These are phyloP conservation scores for Ascochyta viciae-villosae DNA, from an alignment of 2,329 filamentous ascomycete genomes.

Conservation along the genomic window DNA sequence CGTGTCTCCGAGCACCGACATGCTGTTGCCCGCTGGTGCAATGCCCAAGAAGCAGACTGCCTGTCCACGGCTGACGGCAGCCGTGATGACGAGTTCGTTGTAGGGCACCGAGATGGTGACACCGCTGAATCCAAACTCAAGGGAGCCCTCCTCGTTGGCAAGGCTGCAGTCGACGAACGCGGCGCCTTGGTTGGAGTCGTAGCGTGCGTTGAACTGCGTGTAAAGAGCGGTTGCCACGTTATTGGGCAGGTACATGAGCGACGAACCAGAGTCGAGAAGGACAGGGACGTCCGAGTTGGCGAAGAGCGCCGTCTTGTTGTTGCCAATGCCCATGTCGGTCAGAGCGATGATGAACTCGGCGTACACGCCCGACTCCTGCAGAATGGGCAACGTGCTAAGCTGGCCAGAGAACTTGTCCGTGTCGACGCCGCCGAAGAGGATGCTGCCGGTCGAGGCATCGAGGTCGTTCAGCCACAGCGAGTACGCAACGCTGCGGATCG, in stretches of 20 bases:
- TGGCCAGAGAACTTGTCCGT: constrained; percentile 73
- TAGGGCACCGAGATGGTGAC: constrained; percentile 62
- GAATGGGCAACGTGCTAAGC: constrained; percentile 67
- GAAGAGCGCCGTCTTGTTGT: constrained; percentile 53
- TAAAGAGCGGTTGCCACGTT: constrained; percentile 60
- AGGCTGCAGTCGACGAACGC: constrained; percentile 63
- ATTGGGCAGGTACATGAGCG: constrained; percentile 72
- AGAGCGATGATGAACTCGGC: constrained; percentile 62
- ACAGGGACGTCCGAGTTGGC: constrained; percentile 58
- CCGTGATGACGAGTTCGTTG: constrained; percentile 63
- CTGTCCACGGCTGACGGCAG: constrained; percentile 51
- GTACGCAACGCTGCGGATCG: constrained; percentile 70
- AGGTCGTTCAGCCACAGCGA: constrained; percentile 70
- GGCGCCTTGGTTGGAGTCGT: constrained; percentile 50
- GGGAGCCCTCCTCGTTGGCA: constrained; percentile 55
- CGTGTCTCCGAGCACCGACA: constrained; percentile 65
- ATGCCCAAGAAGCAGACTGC: constrained; percentile 59
- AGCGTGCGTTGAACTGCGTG: constrained; percentile 50
- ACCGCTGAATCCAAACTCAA: constrained; percentile 65
- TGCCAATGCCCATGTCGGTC: constrained; percentile 55
- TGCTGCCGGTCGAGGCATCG: constrained; percentile 69
- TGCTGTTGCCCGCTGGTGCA: constrained; percentile 56
- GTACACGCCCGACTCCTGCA: constrained; percentile 56
- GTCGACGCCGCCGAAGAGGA: constrained; percentile 84
- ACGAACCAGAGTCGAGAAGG: constrained; percentile 78